Evolutionary conservation across 2,329 filamentous ascomycete genomes (phyloP).

Genomic region (Moelleriella libera): DNA sequence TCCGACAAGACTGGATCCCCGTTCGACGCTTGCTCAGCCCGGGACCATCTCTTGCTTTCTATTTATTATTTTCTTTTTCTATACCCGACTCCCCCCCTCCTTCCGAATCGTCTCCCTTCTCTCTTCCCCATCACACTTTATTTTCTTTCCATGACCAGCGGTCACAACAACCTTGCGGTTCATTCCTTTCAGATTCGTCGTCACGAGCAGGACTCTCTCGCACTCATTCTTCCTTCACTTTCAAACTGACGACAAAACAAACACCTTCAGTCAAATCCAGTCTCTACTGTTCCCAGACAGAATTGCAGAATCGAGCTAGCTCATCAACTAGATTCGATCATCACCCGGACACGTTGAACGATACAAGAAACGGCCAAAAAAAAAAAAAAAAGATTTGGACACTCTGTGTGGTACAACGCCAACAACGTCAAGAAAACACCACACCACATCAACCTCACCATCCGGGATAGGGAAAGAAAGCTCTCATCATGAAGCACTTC

Average conservation of each 20-base stretch:
- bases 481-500: slow-evolving; percentile 25
- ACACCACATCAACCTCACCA: too few relatives aligned
- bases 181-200: not conserved
- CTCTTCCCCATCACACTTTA: not conserved
- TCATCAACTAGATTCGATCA: too few relatives aligned
- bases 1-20: too few relatives aligned
- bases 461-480: too few relatives aligned
- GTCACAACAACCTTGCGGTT: slow-evolving; percentile 5
- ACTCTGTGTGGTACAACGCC: too few relatives aligned
- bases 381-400: too few relatives aligned
- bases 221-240: not conserved
- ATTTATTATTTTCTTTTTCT: not conserved
- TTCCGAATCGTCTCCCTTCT: not conserved
- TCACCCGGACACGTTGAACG: too few relatives aligned
- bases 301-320: not conserved
- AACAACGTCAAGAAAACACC: too few relatives aligned
- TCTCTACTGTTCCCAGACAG: not conserved
- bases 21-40: not conserved
- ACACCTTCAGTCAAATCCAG: not conserved
- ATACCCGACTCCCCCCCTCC: not conserved
- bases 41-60: not conserved
- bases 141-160: slow-evolving; percentile 4
- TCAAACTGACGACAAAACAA: slow-evolving; percentile 1
- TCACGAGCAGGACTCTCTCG: slow-evolving; percentile 6
- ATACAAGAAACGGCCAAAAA: too few relatives aligned